Percentiles rank a stretch among this genome's conserved stretches.
These are phyloP conservation scores for Jackrogersella multiformis DNA, from an alignment of 495 filamentous ascomycete genomes.

Conservation along the genomic window DNA sequence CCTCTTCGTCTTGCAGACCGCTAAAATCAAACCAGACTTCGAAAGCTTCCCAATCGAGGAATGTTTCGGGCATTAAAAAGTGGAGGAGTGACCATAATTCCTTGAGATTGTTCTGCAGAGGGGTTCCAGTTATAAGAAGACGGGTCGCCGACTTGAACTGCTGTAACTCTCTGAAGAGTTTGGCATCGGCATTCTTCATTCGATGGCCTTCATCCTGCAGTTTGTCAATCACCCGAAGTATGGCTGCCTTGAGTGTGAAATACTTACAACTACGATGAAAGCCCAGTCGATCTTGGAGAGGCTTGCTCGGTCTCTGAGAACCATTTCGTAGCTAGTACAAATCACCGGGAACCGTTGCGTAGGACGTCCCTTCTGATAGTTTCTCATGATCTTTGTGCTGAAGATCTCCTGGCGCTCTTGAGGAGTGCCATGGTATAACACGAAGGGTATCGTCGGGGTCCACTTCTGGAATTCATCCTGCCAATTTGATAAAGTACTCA, in stretches of 20 bases:
- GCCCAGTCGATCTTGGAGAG: constrained; percentile 88
- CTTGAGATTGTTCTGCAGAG: constrained; percentile 92
- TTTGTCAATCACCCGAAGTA: constrained; percentile 7
- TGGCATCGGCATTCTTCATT: constrained; percentile 95
- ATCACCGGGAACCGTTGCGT: constrained; percentile 83
- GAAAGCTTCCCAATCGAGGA: constrained; percentile 87
- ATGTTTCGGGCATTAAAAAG: constrained; percentile 91
- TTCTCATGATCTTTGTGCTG: constrained; percentile 67
- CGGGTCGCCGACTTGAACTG: constrained; percentile 89
- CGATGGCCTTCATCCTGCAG: constrained; percentile 90
- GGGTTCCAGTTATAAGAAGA: constrained; percentile 93
- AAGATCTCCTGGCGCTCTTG: constrained; percentile 77
- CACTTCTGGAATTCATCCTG: constrained; percentile 92
- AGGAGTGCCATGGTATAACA: constrained; percentile 89
- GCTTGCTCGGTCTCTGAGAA: constrained; percentile 85
- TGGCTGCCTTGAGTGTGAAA: neutral
- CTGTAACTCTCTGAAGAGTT: constrained; percentile 85
- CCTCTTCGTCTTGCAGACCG: constrained; percentile 77
- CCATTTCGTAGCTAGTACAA: constrained; percentile 94
- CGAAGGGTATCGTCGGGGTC: constrained; percentile 84
- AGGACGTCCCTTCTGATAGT: constrained; percentile 55
- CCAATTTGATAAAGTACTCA: constrained; percentile 96
- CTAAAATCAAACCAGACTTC: constrained; percentile 97
- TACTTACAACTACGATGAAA: constrained; percentile 89
- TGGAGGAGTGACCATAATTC: constrained; percentile 96